A percentile compares a stretch with the other conserved stretches of the same genome.
These are phyloP conservation scores for Phytophthora litchii DNA, from an alignment of 352 stramenopile genomes.

Conservation along the genomic window DNA sequence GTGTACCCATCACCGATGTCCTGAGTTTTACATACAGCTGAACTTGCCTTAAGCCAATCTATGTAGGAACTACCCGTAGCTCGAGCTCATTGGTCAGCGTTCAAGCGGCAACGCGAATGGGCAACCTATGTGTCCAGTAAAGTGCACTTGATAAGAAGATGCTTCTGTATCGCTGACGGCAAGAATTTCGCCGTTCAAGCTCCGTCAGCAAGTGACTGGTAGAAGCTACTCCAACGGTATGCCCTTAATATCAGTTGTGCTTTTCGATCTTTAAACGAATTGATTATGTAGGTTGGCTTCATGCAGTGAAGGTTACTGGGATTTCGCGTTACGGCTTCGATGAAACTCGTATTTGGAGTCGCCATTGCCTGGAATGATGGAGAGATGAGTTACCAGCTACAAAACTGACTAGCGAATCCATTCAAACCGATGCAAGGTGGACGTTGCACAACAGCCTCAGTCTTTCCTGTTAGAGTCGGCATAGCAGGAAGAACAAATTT, in stretches of 20 bases:
- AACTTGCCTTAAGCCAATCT: background rate
- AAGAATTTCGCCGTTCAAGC: slow-evolving; percentile 9
- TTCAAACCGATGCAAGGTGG: too few relatives aligned
- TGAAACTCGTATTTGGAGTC: slow-evolving; percentile 6
- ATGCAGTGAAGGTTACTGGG: background rate
- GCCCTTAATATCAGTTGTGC: too few relatives aligned
- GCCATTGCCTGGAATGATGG: slow-evolving; percentile 15
- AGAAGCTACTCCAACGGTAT: slow-evolving; percentile 11
- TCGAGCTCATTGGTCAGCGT: background rate
- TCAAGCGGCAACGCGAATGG: background rate
- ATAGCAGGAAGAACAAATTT: too few relatives aligned
- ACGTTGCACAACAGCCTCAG: too few relatives aligned
- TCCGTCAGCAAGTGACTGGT: background rate
- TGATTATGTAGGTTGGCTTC: slow-evolving; percentile 7
- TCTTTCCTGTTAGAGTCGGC: too few relatives aligned
- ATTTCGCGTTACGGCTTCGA: slow-evolving; percentile 7
- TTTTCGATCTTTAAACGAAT: background rate
- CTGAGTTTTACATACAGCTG: background rate
- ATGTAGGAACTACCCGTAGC: background rate
- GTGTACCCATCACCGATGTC: background rate
- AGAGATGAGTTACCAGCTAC: slow-evolving; percentile 10
- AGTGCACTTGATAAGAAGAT: background rate
- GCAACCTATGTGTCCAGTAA: too few relatives aligned
- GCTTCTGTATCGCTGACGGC: slow-evolving; percentile 3
- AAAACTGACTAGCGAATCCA: background rate